Base-by-base conservation (phyloP, 1,284 basidiomycete species). In the Hypsizygus ulmarius region DNA sequence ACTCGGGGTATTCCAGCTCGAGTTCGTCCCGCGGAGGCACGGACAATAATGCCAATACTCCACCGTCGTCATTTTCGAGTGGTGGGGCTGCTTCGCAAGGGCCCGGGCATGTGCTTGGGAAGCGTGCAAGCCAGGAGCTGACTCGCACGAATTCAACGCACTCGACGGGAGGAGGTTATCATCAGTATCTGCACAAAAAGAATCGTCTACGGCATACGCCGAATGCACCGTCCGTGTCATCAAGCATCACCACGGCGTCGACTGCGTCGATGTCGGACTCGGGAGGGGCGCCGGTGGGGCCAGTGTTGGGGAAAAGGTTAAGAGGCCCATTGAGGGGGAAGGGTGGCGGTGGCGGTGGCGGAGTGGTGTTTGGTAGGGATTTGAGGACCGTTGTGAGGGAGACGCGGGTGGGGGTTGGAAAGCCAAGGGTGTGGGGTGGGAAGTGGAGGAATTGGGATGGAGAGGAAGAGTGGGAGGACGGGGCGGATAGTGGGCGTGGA, bases 301-400 rank as follows among this genome's bases (percentile, higher is more conserved):
- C 83, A 3, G 62, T 64, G 16, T 67, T 88, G 12, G 86, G 87
- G 1, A 70, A 64, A 37, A 60, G 73, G 36, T 47, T 88, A 19
- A 73, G 87, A 29, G 77, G 74, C 8, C 75, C 85, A 18, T 39
- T 78, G 55, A 68, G 69, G 44, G 64, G 71, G 69, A 3, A 63
- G 62, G 21, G 57, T 50, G 47, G 57, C 65, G n/a, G n/a, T n/a
- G n/a, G n/a, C 16, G 63, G 60, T 8, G 70, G 75, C 5, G 81
- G 82, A 1, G 54, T 85, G 37, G 80, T 90, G 19, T 91, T 91
- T 62, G 81, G 80, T 25, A 70, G 76, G 45, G 74, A 79, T 41
- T 66, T 91, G 56, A 70, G 62, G 58, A 58, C 63, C 1, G 83
- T 80, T 51, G 83, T 86, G 27, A 68, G 65, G 50, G 82, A 86